Conservation (phyloP, 83 land plant genomes). For the Isoetes engelmannii region DNA sequence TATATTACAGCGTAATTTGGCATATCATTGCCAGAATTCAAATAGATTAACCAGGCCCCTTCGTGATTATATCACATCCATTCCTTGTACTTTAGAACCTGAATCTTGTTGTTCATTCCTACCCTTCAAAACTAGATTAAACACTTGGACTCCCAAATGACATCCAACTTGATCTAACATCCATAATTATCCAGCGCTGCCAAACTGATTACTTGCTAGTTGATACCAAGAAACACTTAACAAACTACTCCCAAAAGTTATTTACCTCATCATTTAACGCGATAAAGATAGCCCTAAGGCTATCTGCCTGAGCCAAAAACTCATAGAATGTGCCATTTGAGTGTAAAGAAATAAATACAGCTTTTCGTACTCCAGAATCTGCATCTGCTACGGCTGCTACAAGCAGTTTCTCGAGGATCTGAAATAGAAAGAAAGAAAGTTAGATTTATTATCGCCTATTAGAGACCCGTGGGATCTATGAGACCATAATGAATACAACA, state of each 20-base stretch:
- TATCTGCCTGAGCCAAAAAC: conserved; percentile 90
- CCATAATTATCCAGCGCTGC: not conserved
- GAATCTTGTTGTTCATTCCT: too few relatives aligned
- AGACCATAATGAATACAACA: too few relatives aligned
- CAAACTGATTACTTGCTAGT: not conserved
- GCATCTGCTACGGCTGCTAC: conserved; percentile 95
- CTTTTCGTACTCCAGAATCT: conserved; percentile 75
- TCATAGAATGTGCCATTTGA: conserved; percentile 73
- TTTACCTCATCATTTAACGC: conserved; percentile 95
- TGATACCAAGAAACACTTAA: not conserved
- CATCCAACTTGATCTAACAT: too few relatives aligned
- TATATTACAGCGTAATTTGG: too few relatives aligned
- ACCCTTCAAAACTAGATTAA: too few relatives aligned
- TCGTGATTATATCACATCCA: too few relatives aligned
- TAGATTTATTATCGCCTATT: too few relatives aligned
- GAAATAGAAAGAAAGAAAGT: conserved; percentile 21
- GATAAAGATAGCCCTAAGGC: conserved; percentile 84
- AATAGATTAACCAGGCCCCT: too few relatives aligned
- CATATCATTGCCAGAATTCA: too few relatives aligned
- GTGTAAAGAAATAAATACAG: conserved; percentile 67
- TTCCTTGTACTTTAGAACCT: too few relatives aligned
- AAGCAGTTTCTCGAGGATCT: conserved; percentile 95
- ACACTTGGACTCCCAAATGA: too few relatives aligned
- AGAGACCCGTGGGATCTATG: too few relatives aligned
- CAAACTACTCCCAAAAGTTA: not conserved